Conservation (phyloP, 2,329 filamentous ascomycete species). For the Fusarium sp. region DNA sequence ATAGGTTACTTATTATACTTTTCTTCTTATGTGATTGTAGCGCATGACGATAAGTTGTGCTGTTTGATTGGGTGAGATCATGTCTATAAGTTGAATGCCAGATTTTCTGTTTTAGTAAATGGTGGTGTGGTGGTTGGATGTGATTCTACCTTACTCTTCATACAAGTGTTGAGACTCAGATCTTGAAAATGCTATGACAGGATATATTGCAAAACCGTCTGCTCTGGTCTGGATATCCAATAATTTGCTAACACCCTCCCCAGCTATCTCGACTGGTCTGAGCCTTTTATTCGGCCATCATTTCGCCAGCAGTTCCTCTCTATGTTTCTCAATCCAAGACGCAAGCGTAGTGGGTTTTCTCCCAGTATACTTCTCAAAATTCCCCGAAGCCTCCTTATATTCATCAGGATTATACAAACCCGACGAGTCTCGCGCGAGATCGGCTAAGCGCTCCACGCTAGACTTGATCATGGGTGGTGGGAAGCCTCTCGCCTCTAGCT, state of each 20-base stretch:
- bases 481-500: neutral
- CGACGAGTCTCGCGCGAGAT: neutral
- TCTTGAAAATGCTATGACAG: no score
- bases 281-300: neutral
- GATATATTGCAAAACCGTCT: no score
- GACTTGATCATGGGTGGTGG: neutral
- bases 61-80: no score
- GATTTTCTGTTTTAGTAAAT: no score
- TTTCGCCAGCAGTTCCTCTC: conserved; percentile 1
- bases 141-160: no score
- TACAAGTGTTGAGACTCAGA: no score
- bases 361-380: conserved; percentile 23
- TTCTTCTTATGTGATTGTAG: neutral
- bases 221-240: neutral
- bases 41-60: no score
- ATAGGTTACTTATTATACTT: no score
- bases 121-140: no score
- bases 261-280: no score
- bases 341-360: conserved; percentile 11
- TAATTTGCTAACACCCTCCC: neutral
- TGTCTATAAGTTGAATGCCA: no score
- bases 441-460: neutral
- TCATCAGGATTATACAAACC: neutral
- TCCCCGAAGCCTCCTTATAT: conserved; percentile 5
- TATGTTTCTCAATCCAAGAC: conserved; percentile 16